Evolutionary conservation across 1,284 basidiomycete genomes (phyloP).

Genomic region (Exobasidium cylindrosporum): DNA sequence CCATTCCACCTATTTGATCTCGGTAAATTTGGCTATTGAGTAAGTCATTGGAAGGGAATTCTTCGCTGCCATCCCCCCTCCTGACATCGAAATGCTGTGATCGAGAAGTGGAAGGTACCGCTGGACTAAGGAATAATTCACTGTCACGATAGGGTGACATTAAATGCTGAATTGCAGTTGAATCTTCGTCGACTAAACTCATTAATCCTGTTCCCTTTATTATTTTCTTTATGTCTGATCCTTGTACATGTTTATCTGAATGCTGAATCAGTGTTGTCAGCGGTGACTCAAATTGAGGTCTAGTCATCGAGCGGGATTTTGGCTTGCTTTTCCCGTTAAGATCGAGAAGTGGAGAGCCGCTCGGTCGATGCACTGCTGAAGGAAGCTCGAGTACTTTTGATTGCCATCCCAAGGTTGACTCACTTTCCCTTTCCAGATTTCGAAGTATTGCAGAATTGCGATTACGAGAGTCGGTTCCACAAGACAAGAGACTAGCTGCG

Average conservation of each 20-base stretch:
- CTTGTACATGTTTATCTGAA: neutral
- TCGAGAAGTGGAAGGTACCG: neutral
- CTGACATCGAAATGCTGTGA: neutral
- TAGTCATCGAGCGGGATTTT: neutral
- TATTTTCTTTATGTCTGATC: neutral
- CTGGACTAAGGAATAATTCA: conserved; percentile 7
- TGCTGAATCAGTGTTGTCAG: conserved; percentile 6
- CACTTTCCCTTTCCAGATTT: neutral
- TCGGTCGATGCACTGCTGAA: conserved; percentile 3
- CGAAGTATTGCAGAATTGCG: neutral
- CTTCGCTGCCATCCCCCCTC: neutral
- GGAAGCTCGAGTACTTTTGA: neutral
- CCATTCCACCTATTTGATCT: neutral
- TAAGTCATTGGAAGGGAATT: neutral
- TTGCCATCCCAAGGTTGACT: neutral
- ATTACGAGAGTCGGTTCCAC: neutral
- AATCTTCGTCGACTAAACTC: neutral
- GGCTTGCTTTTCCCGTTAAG: neutral
- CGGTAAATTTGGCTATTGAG: neutral
- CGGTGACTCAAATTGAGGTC: too few species aligned
- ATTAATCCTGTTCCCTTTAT: neutral
- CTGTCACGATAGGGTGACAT: neutral
- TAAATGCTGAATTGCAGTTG: too few species aligned
- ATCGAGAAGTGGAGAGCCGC: conserved; percentile 5
- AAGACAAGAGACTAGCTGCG: neutral